Evolutionary conservation across 441 rosid species (phyloP), one percentile per base, ranked within the genome.

Genomic region (Daphne laureola): DNA sequence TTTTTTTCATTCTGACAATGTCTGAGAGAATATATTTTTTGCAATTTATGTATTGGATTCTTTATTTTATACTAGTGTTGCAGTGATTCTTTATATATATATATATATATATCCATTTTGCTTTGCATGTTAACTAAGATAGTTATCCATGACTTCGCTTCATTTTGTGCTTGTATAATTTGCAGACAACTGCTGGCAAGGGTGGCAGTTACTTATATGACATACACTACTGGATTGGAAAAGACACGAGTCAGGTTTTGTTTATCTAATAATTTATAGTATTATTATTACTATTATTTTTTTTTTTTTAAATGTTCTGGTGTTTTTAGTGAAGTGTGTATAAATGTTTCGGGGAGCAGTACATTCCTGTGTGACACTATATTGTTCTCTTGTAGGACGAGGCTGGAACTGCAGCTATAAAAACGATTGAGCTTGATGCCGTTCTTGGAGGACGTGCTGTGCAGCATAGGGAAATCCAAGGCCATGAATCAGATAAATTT

Each of bases 211-310:
- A 77, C 71, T 76, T 72, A 35, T 79, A 68, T 59, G 95, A 90
- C 70, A 80, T 90, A 67, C 95, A 90, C 72, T 90, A 82, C 67
- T 90, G 97, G 97, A 78, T 90, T 65, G 97, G 97, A 60, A 86
- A 75, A 78, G 97, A 86, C 69, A 77, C 95, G 23, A 90, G 87
- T 73, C 97, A 90, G 95, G 97, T 86, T 56, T 53, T 57, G 46
- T 54, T 25, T 17, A 14, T 53, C 4, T 31, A 7, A 16, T 21
- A n/a, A n/a, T n/a, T n/a, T n/a, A n/a, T n/a, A n/a, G n/a, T n/a
- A n/a, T n/a, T n/a, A n/a, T n/a, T n/a, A n/a, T n/a, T n/a, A n/a
- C n/a, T n/a, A n/a, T n/a, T n/a, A n/a, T 54, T 50, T 51, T 50
- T 42, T 49, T 45, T 44, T 8, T 25, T 16, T 46, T 4, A 47